Evolutionary conservation across 129 eudicot genomes (phyloP), one percentile per base, ranked within the genome.

Genomic region (Sambucus nigra): DNA sequence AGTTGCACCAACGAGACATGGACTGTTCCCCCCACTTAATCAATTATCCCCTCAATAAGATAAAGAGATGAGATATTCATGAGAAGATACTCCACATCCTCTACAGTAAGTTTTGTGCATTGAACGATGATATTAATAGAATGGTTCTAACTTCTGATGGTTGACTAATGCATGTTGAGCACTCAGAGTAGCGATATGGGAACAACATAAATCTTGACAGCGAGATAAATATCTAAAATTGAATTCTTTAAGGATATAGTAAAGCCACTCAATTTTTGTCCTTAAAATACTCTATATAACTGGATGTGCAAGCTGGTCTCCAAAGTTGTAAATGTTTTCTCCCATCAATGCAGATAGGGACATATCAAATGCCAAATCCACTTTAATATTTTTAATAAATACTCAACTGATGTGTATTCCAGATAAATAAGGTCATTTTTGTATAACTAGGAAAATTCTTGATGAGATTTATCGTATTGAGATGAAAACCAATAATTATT

Each of bases 1-100:
- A 95, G 97, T 63, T 88, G 97, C 53, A 88, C 97, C 97, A 95
- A 88, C 1, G 97, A 88, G 4, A 88, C 87, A 39, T 84, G 78
- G 35, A 88, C 93, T 0, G 95, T 88, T 42, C 88, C 95, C 21
- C 84, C 97, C 17, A 88, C 95, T 71, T 88, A 93, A 76, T 88
- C 97, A 33, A 88, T 84, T 44, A 84, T 81, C 24, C 97, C 97
- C 79, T 88, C 95, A 1, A 88, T 88, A 53, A 88, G 82, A 78
- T 84, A 93, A 71, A 84, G 94, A 10, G 96, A 87, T 60, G 83
- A 82, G 83, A 94, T 87, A 66, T 87, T 87, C 96, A 87, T 83
- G 60, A 87, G 86, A 26, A 87, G 96, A 68, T 76, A 72, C 69
- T 87, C n/a, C n/a, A n/a, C n/a, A n/a, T n/a, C n/a, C n/a, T n/a